phyloP scores from a whole-genome alignment of 768 basidiomycete genomes.

The Amanita muscaria region DNA sequence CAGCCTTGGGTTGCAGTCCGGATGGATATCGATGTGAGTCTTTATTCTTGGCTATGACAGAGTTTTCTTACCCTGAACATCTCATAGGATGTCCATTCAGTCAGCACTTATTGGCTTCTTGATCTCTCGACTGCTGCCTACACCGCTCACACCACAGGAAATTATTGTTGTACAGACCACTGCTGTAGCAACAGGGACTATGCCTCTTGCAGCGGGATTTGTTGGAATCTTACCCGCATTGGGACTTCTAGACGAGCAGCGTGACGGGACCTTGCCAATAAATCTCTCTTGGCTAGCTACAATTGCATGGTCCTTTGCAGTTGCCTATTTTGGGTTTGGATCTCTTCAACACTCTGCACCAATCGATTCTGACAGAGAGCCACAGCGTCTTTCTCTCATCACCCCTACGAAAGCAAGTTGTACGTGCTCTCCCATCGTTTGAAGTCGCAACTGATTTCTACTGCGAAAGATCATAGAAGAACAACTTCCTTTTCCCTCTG shows the following conservation, averaged over 20 bases:
- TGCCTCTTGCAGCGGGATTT: slow-evolving; percentile 80
- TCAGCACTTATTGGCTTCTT: slow-evolving; percentile 90
- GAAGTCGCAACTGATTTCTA: slow-evolving; percentile 18
- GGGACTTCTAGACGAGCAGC: slow-evolving; percentile 58
- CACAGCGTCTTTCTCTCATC: slow-evolving; percentile 89
- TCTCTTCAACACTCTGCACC: background rate
- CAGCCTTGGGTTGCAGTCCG: slow-evolving; percentile 80
- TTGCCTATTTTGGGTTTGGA: slow-evolving; percentile 85
- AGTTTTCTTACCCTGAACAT: background rate
- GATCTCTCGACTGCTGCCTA: slow-evolving; percentile 64
- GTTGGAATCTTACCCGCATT: slow-evolving; percentile 93
- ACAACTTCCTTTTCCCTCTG: slow-evolving; percentile 88
- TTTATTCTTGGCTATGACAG: slow-evolving; percentile 3
- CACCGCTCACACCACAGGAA: slow-evolving; percentile 80
- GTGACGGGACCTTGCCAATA: slow-evolving; percentile 74
- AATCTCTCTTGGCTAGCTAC: slow-evolving; percentile 65
- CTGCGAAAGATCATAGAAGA: slow-evolving; percentile 77
- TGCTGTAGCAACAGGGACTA: slow-evolving; percentile 87
- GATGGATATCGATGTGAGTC: slow-evolving; percentile 80
- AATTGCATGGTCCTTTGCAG: slow-evolving; percentile 79
- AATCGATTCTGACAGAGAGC: background rate
- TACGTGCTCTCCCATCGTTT: slow-evolving; percentile 28
- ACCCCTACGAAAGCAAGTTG: slow-evolving; percentile 90
- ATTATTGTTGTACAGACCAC: slow-evolving; percentile 93
- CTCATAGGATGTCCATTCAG: slow-evolving; percentile 84